These are phyloP conservation scores for Thyridium curvatum DNA, from an alignment of 2,329 filamentous ascomycete genomes.

Conservation along the genomic window DNA sequence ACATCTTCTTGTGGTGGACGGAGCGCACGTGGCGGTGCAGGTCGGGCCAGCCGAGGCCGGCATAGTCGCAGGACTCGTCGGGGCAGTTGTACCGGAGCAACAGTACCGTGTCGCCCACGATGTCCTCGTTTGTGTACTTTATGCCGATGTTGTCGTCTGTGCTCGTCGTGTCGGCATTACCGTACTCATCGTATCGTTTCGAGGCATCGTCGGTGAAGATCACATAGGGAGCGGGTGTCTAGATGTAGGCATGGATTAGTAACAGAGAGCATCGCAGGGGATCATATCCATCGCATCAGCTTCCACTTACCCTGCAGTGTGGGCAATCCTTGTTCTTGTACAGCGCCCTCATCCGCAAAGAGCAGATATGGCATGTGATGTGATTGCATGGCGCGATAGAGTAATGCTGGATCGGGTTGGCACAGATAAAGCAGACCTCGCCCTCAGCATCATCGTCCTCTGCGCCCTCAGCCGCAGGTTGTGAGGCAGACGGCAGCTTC, in stretches of 20 bases:
- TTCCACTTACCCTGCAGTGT: conserved; percentile 73
- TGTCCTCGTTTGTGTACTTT: conserved; percentile 80
- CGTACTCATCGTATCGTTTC: conserved; percentile 84
- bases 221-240: conserved; percentile 69
- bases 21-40: conserved; percentile 71
- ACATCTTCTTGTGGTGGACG: conserved; percentile 82
- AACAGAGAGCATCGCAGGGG: background rate
- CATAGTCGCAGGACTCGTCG: conserved; percentile 71
- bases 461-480: conserved; percentile 16
- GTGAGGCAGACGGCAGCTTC: conserved; percentile 4
- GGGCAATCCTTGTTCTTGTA: conserved; percentile 96
- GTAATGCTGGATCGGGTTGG: conserved; percentile 80
- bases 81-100: conserved; percentile 93
- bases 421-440: conserved; percentile 96
- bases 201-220: conserved; percentile 83
- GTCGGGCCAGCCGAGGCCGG: conserved; percentile 60
- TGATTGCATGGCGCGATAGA: conserved; percentile 94
- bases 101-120: conserved; percentile 84
- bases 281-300: background rate
- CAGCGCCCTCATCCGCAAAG: conserved; percentile 80
- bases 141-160: conserved; percentile 85
- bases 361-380: conserved; percentile 93
- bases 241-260: conserved; percentile 1
- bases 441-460: conserved; percentile 56
- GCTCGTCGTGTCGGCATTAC: conserved; percentile 63